A percentile compares a stretch with the other conserved stretches of the same genome.
Evolutionary conservation across 306 rosid genomes (phyloP).

Genomic region (Prinsepia uniflora): DNA sequence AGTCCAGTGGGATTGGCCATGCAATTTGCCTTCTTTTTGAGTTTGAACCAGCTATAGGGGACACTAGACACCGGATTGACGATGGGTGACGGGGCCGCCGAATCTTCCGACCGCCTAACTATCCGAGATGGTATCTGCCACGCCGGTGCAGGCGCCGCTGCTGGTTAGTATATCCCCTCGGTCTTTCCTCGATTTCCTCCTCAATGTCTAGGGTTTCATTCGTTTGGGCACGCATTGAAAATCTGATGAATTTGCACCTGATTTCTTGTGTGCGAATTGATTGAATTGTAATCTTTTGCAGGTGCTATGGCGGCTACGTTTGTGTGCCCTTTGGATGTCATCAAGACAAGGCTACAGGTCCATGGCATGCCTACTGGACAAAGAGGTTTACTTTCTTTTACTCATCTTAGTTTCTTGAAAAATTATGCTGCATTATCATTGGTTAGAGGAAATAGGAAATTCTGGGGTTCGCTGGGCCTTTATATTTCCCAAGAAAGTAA

Average conservation of each 20-base stretch:
- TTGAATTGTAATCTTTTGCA: slow-evolving; percentile 28
- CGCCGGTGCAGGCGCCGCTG: slow-evolving; percentile 88
- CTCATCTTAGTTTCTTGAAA: no score
- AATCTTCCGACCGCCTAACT: slow-evolving; percentile 35
- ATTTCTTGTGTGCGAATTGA: slow-evolving; percentile 6
- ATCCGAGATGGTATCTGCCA: slow-evolving; percentile 42
- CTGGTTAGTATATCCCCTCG: slow-evolving; percentile 48
- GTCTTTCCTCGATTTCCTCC: slow-evolving; percentile 2
- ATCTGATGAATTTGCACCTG: background rate
- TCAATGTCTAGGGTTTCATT: slow-evolving; percentile 30
- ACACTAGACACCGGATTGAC: slow-evolving; percentile 10
- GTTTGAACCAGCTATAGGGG: background rate
- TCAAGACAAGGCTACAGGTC: slow-evolving; percentile 95
- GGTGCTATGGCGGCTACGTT: slow-evolving; percentile 95
- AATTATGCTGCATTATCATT: background rate
- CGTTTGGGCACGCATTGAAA: background rate
- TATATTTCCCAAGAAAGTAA: background rate
- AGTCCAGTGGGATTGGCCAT: slow-evolving; percentile 9
- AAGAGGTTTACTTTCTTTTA: slow-evolving; percentile 43
- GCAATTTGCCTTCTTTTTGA: slow-evolving; percentile 18
- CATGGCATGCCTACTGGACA: slow-evolving; percentile 80
- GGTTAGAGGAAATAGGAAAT: background rate
- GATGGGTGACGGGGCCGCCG: slow-evolving; percentile 49
- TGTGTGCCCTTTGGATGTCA: slow-evolving; percentile 94
- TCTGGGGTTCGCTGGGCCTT: background rate